Conservation (phyloP, 208 protist genomes). For the Blastocrithidia nonstop region DNA sequence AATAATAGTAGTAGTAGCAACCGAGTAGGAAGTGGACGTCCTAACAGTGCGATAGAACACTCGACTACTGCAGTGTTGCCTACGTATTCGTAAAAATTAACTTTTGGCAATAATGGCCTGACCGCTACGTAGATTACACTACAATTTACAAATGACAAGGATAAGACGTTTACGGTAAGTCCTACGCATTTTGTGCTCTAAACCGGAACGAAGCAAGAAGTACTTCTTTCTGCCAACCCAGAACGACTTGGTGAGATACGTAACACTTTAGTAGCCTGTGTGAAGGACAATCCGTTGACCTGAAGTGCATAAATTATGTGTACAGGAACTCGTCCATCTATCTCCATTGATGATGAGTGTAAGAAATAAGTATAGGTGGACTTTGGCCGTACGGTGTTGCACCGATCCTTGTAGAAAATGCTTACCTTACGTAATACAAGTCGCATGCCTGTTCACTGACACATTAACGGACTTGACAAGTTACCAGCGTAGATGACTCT, state of each 20-base stretch:
- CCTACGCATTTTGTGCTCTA: constrained; percentile 59
- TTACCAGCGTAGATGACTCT: constrained; percentile 61
- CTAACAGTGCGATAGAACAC: background rate
- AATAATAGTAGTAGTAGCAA: background rate
- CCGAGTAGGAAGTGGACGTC: background rate
- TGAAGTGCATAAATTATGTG: constrained; percentile 72
- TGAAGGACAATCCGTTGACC: constrained; percentile 87
- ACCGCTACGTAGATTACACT: constrained; percentile 57
- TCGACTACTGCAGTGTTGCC: background rate
- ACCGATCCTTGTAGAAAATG: constrained; percentile 14
- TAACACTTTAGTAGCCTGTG: constrained; percentile 70
- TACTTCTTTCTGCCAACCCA: constrained; percentile 71
- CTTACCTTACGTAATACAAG: constrained; percentile 65
- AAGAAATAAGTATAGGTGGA: constrained; percentile 58
- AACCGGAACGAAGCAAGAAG: constrained; percentile 53
- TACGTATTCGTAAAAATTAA: constrained; percentile 32
- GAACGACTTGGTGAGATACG: constrained; percentile 65
- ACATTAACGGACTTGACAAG: constrained; percentile 33
- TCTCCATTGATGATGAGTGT: constrained; percentile 64
- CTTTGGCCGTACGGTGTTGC: constrained; percentile 66
- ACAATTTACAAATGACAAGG: constrained; percentile 67
- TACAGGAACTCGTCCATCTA: constrained; percentile 63
- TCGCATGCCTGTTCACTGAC: constrained; percentile 65
- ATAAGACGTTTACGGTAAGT: constrained; percentile 65
- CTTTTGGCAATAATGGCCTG: constrained; percentile 84